Evolutionary conservation across 768 basidiomycete genomes (phyloP).

Genomic region (Phanerochaete sordida): DNA sequence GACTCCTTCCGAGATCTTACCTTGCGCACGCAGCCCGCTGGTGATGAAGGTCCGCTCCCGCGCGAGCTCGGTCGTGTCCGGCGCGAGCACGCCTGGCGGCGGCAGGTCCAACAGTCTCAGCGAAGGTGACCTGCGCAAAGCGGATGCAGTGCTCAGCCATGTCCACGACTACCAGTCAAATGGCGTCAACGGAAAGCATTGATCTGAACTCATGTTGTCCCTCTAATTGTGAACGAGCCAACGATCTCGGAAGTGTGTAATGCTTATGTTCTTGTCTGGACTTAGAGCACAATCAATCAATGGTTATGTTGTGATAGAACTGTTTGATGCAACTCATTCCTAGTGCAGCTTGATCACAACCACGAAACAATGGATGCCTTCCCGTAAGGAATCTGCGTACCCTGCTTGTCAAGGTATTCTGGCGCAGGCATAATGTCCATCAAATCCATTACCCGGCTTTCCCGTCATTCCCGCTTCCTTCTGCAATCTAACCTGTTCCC

Average conservation of each 20-base stretch:
- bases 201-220: neutral
- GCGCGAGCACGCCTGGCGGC: conserved; percentile 86
- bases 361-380: too few relatives aligned
- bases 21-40: conserved; percentile 54
- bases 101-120: conserved; percentile 74
- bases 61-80: conserved; percentile 68
- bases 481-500: too few relatives aligned
- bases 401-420: too few relatives aligned
- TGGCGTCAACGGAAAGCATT: conserved; percentile 19
- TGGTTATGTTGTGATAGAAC: too few relatives aligned
- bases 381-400: too few relatives aligned
- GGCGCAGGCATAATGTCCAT: too few relatives aligned
- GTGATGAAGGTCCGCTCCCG: conserved; percentile 89
- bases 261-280: neutral
- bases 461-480: too few relatives aligned
- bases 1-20: too few relatives aligned
- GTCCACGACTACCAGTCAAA: conserved; percentile 25
- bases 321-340: too few relatives aligned
- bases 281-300: too few relatives aligned
- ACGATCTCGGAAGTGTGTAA: neutral
- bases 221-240: neutral
- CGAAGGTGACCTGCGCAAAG: conserved; percentile 82
- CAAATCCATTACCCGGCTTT: too few relatives aligned
- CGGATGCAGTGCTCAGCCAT: conserved; percentile 83
- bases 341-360: too few relatives aligned